Percentiles rank a stretch among this genome's conserved stretches.
phyloP scores from a whole-genome alignment of 1,284 basidiomycete genomes.

The Melampsora allii-populina region DNA sequence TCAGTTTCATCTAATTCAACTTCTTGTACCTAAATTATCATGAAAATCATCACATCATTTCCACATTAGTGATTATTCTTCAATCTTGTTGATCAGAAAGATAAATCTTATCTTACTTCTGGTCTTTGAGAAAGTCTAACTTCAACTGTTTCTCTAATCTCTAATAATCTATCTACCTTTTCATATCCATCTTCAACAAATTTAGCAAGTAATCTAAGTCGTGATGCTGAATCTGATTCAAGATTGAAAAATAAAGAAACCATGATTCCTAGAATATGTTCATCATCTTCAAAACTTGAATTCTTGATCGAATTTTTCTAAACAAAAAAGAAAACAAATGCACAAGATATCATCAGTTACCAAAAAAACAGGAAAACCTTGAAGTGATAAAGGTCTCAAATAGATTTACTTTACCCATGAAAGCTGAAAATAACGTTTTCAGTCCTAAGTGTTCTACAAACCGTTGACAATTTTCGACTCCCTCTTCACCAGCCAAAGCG shows the following conservation, averaged over 20 bases:
- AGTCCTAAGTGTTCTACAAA: slow-evolving; percentile 86
- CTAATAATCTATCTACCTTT: slow-evolving; percentile 86
- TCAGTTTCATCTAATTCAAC: slow-evolving; percentile 68
- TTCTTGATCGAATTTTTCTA: slow-evolving; percentile 34
- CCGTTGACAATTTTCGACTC: slow-evolving; percentile 69
- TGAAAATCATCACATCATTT: not conserved
- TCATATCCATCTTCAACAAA: slow-evolving; percentile 89
- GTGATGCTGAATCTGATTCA: slow-evolving; percentile 72
- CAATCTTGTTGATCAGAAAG: not conserved
- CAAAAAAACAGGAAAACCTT: not conserved
- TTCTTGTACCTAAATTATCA: slow-evolving; percentile 58
- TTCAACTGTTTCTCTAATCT: slow-evolving; percentile 71
- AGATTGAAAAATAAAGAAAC: slow-evolving; percentile 86
- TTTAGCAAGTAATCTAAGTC: slow-evolving; percentile 82
- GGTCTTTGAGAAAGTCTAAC: slow-evolving; percentile 65
- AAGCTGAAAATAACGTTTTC: slow-evolving; percentile 78
- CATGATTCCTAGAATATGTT: slow-evolving; percentile 82
- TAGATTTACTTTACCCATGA: slow-evolving; percentile 80
- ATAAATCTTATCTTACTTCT: slow-evolving; percentile 58
- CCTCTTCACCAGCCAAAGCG: slow-evolving; percentile 77
- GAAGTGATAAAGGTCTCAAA: not conserved
- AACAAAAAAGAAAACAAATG: not conserved
- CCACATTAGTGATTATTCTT: slow-evolving; percentile 6
- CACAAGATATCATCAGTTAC: not conserved
- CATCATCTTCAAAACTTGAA: slow-evolving; percentile 68